phyloP scores from a whole-genome alignment of 2,329 filamentous ascomycete genomes.

The Cryphonectria japonica region DNA sequence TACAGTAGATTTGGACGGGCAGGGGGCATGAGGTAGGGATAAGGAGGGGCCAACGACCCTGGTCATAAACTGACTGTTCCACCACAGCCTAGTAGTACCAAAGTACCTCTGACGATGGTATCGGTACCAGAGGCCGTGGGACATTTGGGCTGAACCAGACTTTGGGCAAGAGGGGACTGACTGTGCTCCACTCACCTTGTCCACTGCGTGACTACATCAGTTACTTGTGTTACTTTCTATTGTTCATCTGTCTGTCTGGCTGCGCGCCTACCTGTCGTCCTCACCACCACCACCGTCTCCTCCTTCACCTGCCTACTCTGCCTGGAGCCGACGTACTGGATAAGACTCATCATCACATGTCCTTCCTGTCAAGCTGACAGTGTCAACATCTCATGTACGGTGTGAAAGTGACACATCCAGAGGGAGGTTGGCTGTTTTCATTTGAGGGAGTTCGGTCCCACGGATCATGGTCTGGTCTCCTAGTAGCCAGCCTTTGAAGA shows the following conservation, averaged over 20 bases:
- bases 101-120: neutral
- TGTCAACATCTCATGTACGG: neutral
- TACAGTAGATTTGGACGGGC: neutral
- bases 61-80: neutral
- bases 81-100: neutral
- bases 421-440: neutral
- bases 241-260: neutral
- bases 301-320: neutral
- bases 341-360: neutral
- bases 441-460: neutral
- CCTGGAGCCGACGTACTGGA: neutral
- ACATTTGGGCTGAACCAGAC: neutral
- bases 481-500: too few species aligned
- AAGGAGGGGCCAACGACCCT: neutral
- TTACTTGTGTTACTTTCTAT: neutral
- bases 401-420: neutral
- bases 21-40: neutral
- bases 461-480: neutral
- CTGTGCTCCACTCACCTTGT: slow-evolving; percentile 2
- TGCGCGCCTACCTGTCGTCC: neutral
- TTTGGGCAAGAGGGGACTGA: neutral
- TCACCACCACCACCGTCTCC: neutral
- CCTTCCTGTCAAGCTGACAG: neutral
- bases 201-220: neutral
- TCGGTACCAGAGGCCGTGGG: neutral